Conservation (phyloP, 805 yeast species). For the Metschnikowia vanudenii region DNA sequence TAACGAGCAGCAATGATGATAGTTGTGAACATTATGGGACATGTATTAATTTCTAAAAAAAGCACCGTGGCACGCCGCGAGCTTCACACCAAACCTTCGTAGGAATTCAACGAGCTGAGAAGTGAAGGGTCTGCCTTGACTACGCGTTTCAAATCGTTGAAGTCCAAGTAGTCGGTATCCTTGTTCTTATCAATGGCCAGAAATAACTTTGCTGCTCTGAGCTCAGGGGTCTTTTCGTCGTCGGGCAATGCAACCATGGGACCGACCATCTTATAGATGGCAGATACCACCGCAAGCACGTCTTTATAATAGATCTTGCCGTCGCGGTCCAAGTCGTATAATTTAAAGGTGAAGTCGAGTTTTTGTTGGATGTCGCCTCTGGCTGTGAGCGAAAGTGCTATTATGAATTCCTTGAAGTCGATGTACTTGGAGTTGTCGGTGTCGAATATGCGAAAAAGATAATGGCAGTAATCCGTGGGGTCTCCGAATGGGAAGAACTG, state of each 20-base stretch:
- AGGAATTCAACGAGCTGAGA: constrained; percentile 70
- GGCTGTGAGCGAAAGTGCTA: constrained; percentile 81
- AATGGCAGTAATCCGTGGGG: constrained; percentile 86
- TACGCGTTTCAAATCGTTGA: constrained; percentile 82
- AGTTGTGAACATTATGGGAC: constrained; percentile 76
- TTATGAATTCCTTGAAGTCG: constrained; percentile 89
- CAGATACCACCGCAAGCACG: constrained; percentile 71
- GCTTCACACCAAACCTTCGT: constrained; percentile 69
- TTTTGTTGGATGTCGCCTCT: constrained; percentile 85
- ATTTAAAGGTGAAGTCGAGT: constrained; percentile 81
- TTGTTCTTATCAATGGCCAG: constrained; percentile 65
- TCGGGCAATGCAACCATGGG: constrained; percentile 85
- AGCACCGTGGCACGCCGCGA: constrained; percentile 23
- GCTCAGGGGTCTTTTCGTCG: constrained; percentile 90
- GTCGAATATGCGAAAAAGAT: constrained; percentile 87
- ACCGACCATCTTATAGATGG: constrained; percentile 95
- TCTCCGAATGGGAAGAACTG: constrained; percentile 99
- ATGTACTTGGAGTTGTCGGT: constrained; percentile 74
- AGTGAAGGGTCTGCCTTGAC: constrained; percentile 77
- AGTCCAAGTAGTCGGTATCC: constrained; percentile 61
- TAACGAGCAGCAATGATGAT: constrained; percentile 44
- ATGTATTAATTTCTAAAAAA: constrained; percentile 81
- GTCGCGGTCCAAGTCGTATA: constrained; percentile 80
- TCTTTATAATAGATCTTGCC: constrained; percentile 78
- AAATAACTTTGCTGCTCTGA: constrained; percentile 81